Evolutionary conservation across 345 rosid species (phyloP).

Genomic region (Mercurialis annua): DNA sequence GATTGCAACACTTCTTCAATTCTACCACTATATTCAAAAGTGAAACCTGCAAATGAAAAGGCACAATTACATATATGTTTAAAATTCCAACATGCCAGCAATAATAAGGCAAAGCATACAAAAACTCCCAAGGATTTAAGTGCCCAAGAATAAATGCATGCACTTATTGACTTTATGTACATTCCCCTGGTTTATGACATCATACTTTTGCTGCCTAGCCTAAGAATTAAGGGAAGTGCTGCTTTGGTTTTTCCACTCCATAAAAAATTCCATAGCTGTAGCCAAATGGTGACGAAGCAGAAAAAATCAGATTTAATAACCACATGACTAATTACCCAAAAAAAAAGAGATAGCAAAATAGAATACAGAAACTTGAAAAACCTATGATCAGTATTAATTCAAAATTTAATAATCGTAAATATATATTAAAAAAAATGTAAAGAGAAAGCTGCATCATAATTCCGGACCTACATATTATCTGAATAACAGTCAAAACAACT

Average conservation of each 20-base stretch:
- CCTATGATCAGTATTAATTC: not conserved
- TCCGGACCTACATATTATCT: not conserved
- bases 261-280: not conserved
- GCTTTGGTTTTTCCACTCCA: not conserved
- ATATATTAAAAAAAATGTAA: not conserved
- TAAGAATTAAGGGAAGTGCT: not conserved
- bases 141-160: not conserved
- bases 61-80: not conserved
- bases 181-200: not conserved
- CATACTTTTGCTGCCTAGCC: not conserved
- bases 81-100: not conserved
- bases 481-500: conserved; percentile 11
- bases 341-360: not conserved
- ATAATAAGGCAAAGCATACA: not conserved
- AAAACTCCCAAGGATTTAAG: no score
- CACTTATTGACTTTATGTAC: not conserved
- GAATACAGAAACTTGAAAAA: not conserved
- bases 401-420: not conserved
- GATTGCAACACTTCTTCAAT: conserved; percentile 99
- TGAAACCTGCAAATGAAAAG: conserved; percentile 59
- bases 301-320: no score
- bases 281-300: no score
- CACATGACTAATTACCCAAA: not conserved
- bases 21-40: conserved; percentile 98
- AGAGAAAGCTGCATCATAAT: not conserved